These are phyloP conservation scores for Lentinula sp. DNA, from an alignment of 768 basidiomycete genomes.

Conservation along the genomic window DNA sequence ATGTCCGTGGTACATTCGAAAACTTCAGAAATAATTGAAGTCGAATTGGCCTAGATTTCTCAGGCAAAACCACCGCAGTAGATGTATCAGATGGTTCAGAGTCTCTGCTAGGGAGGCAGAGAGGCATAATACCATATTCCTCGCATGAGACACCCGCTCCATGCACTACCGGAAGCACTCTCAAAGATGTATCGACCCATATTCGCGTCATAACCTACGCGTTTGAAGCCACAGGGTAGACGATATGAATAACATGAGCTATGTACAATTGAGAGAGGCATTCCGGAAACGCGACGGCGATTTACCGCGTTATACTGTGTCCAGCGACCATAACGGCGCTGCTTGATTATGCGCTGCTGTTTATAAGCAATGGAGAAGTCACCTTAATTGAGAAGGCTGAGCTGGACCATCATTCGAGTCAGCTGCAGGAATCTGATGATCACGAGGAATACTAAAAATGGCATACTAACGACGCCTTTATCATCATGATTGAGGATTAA, in stretches of 20 bases:
- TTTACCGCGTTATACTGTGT: constrained; percentile 28
- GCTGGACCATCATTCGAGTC: no score
- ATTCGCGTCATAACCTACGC: constrained; percentile 50
- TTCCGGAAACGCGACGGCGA: not conserved
- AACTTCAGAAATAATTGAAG: not conserved
- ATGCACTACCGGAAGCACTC: constrained; percentile 19
- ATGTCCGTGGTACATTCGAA: not conserved
- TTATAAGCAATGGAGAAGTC: not conserved
- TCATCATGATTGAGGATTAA: not conserved
- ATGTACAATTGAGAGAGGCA: no score
- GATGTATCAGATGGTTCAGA: not conserved
- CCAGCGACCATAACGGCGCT: constrained; percentile 16
- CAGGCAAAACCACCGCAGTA: not conserved
- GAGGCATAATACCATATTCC: not conserved
- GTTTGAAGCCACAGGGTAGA: constrained; percentile 39
- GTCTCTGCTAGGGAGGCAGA: not conserved
- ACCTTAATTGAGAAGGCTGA: no score
- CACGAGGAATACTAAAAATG: no score
- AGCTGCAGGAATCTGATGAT: no score
- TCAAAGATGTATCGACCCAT: constrained; percentile 40
- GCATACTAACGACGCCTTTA: no score
- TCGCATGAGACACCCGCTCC: not conserved
- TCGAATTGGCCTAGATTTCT: not conserved
- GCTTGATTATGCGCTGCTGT: not conserved
- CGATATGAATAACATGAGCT: constrained; percentile 26